A percentile compares a stretch with the other conserved stretches of the same genome.
Evolutionary conservation across 257 asterid genomes (phyloP).

Genomic region (Fraxinus anomala): DNA sequence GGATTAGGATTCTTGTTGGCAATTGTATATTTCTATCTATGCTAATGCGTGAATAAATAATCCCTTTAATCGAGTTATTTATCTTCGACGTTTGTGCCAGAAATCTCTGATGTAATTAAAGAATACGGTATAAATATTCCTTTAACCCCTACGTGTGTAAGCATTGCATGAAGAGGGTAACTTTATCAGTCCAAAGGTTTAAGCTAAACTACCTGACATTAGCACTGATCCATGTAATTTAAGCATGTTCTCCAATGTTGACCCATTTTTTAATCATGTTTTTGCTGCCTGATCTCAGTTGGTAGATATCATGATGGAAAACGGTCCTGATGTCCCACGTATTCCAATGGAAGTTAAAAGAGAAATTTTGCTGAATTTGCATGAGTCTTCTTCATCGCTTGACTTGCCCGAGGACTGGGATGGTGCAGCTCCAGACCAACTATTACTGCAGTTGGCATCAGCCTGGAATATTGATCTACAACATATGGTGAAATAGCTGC

Average conservation of each 20-base stretch:
- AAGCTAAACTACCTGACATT: not conserved
- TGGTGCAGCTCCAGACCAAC: conserved; percentile 81
- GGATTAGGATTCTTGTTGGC: not conserved
- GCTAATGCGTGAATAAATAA: too few species aligned
- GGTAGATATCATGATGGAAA: conserved; percentile 70
- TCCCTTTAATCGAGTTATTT: not conserved
- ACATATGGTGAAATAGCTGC: conserved; percentile 59
- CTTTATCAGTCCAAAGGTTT: not conserved
- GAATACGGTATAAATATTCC: not conserved
- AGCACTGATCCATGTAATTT: too few species aligned
- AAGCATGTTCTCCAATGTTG: not conserved
- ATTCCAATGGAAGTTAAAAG: conserved; percentile 71
- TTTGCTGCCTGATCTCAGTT: conserved; percentile 46
- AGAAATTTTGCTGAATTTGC: conserved; percentile 72
- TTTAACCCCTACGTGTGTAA: not conserved
- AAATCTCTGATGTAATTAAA: too few species aligned
- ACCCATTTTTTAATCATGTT: conserved; percentile 12
- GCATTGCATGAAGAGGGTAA: not conserved
- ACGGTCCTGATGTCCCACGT: conserved; percentile 65
- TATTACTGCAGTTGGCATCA: conserved; percentile 76
- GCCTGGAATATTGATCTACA: conserved; percentile 88
- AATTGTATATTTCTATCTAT: not conserved
- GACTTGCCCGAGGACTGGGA: conserved; percentile 94
- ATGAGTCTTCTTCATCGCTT: conserved; percentile 57
- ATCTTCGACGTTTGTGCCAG: too few species aligned